Percentiles rank a stretch among this genome's conserved stretches.
phyloP scores from a whole-genome alignment of 2,329 filamentous ascomycete genomes.

The Arthrobotrys conoides region DNA sequence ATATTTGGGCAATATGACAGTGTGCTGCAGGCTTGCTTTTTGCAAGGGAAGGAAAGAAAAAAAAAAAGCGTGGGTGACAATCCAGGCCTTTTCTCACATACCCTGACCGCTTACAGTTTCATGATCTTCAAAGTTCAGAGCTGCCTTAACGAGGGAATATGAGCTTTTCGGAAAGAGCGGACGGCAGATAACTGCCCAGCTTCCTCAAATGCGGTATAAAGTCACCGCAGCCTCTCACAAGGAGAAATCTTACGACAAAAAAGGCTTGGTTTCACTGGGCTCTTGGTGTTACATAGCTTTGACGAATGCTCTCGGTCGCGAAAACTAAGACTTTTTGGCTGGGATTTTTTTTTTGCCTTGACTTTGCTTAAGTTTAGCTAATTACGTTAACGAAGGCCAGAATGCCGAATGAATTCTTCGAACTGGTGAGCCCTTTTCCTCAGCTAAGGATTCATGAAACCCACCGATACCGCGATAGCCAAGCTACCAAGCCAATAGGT shows the following conservation, averaged over 20 bases:
- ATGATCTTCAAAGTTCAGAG: conserved; percentile 59
- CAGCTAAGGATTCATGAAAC: conserved; percentile 10
- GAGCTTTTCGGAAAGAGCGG: conserved; percentile 58
- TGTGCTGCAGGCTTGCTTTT: conserved; percentile 36
- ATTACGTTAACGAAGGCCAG: conserved; percentile 5
- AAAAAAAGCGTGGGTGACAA: conserved; percentile 42
- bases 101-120: conserved; percentile 58
- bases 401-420: background rate
- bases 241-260: conserved; percentile 19
- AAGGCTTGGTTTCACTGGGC: conserved; percentile 34
- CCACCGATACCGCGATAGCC: conserved; percentile 53
- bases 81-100: conserved; percentile 46
- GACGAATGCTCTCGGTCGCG: conserved; percentile 20
- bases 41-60: conserved; percentile 15
- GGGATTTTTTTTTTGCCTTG: conserved; percentile 28
- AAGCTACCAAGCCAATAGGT: conserved; percentile 41
- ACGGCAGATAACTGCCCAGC: conserved; percentile 44
- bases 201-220: conserved; percentile 60
- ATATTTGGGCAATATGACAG: conserved; percentile 51
- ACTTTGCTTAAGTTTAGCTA: no score
- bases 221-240: conserved; percentile 51
- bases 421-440: conserved; percentile 6
- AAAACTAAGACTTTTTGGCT: conserved; percentile 15
- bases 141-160: conserved; percentile 50
- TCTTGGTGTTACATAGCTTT: conserved; percentile 30